A percentile compares a stretch with the other conserved stretches of the same genome.
phyloP scores from a whole-genome alignment of 2,329 filamentous ascomycete genomes.

The Fusarium scirpi region DNA sequence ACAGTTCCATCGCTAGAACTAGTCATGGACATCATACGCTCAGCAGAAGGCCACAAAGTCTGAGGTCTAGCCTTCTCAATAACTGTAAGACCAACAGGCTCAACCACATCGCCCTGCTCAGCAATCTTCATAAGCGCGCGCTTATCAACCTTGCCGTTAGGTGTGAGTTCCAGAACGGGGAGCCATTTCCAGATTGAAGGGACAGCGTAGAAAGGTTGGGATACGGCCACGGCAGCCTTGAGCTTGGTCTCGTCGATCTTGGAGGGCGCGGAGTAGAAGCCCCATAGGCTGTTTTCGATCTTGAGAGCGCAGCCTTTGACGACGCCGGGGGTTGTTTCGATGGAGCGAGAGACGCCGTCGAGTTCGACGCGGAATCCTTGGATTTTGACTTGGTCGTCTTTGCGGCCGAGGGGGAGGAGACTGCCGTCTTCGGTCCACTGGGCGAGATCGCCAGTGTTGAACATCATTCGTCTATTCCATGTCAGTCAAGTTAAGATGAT shows the following conservation, averaged over 20 bases:
- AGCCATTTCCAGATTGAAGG: constrained; percentile 28
- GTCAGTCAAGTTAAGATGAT: too few relatives aligned
- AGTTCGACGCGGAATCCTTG: constrained; percentile 29
- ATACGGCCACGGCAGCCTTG: constrained; percentile 3
- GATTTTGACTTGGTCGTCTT: constrained; percentile 38
- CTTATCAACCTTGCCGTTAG: constrained; percentile 35
- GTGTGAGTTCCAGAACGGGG: constrained; percentile 25
- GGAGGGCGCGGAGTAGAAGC: constrained; percentile 22
- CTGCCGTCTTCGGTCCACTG: constrained; percentile 32
- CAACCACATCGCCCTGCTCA: rapidly evolving
- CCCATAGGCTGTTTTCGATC: constrained; percentile 19
- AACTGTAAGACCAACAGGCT: neutral
- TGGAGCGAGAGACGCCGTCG: constrained; percentile 18
- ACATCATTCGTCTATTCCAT: constrained; percentile 50
- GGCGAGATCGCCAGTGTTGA: constrained; percentile 33
- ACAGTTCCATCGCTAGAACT: constrained; percentile 11
- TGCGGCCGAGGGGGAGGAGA: constrained; percentile 32
- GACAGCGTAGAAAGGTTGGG: constrained; percentile 31
- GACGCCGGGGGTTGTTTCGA: constrained; percentile 7
- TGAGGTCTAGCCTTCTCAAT: constrained; percentile 4
- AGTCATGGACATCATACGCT: constrained; percentile 1
- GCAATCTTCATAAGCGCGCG: constrained; percentile 16
- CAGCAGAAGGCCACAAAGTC: constrained; percentile 14
- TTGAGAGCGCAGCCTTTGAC: constrained; percentile 24
- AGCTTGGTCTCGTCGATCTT: constrained; percentile 23